Base-by-base conservation (phyloP, 495 filamentous ascomycete genomes). In the Rhypophila decipiens region DNA sequence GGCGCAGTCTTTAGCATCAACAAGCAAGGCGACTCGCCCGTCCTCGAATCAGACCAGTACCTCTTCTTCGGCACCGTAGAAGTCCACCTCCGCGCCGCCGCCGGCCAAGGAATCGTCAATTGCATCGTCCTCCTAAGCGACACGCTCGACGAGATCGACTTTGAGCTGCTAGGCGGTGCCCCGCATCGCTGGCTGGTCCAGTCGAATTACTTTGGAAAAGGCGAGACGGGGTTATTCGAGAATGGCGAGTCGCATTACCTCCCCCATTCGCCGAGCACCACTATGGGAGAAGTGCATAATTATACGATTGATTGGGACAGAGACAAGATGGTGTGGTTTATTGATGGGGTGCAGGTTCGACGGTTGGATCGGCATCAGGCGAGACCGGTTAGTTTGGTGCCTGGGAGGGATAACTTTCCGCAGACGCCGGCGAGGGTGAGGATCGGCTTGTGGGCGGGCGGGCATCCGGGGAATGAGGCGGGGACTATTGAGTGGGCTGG, bases 121-220 rank as follows among this genome's bases (percentile, higher is more conserved):
- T 85, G 80, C 53, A 75, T 88, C 42, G 86, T 95, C 38, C 66
- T 96, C 52, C 79, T 90, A 63, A 94, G 88, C 3, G 90, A 91
- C 58, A 83, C 87, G 55, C 76, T 91, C 20, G 91, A 96, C 65
- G 90, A 96, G 69, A 86, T 96, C 51, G 90, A 96, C 65, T 93
- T 87, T 83, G 84, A 88, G 58, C 86, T 80, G 80, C 62, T 86
- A 27, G 84, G 84, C 24, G 72, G 76, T 34, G 72, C 80, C 51
- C 72, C 71, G 44, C 69, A 65, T 5, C 7, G 7, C 10, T 13
- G 9, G n/a, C 61, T 80, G 44, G 87, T 88, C 5, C 86, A 95
- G 68, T 83, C 78, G 67, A 94, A 96, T 72, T 96, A 89, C 73
- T 96, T 89, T 65, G 87, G 90, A 59, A 94, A 95, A 73, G 90